phyloP scores from a whole-genome alignment of 2,329 filamentous ascomycete genomes.

The Aspergillus tubingensis region DNA sequence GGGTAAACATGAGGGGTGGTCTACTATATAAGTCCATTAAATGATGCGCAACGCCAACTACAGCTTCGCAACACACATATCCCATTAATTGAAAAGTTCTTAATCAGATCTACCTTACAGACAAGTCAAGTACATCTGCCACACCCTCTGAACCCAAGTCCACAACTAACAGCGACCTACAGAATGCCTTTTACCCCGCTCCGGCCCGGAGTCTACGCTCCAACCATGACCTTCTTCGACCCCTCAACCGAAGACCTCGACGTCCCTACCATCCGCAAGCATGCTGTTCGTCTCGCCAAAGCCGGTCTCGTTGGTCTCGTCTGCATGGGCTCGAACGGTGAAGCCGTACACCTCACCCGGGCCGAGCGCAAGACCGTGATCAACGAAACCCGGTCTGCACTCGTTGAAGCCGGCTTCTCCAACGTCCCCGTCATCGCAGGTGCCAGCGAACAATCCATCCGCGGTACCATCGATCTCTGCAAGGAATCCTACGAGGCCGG shows the following conservation, averaged over 20 bases:
- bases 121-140: not conserved
- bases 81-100: not conserved
- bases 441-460: slow-evolving; percentile 77
- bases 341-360: slow-evolving; percentile 79
- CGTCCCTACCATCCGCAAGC: slow-evolving; percentile 74
- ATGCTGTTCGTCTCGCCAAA: slow-evolving; percentile 74
- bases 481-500: slow-evolving; percentile 67
- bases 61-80: not conserved
- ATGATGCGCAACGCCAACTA: not conserved
- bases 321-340: slow-evolving; percentile 87
- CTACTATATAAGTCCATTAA: slow-evolving; percentile 1
- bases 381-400: slow-evolving; percentile 74
- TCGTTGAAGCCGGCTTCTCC: slow-evolving; percentile 76
- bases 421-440: slow-evolving; percentile 80
- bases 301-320: slow-evolving; percentile 80
- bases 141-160: not conserved
- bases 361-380: slow-evolving; percentile 77
- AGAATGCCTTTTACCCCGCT: slow-evolving; percentile 57
- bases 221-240: slow-evolving; percentile 89
- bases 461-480: slow-evolving; percentile 75
- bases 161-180: not conserved
- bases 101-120: not conserved
- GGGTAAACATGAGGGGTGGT: slow-evolving; percentile 10
- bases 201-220: slow-evolving; percentile 81
- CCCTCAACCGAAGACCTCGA: slow-evolving; percentile 82